Percentiles rank a stretch among this genome's conserved stretches.
These are phyloP conservation scores for Scutellaria baicalensis DNA, from an alignment of 257 asterid genomes.

Conservation along the genomic window DNA sequence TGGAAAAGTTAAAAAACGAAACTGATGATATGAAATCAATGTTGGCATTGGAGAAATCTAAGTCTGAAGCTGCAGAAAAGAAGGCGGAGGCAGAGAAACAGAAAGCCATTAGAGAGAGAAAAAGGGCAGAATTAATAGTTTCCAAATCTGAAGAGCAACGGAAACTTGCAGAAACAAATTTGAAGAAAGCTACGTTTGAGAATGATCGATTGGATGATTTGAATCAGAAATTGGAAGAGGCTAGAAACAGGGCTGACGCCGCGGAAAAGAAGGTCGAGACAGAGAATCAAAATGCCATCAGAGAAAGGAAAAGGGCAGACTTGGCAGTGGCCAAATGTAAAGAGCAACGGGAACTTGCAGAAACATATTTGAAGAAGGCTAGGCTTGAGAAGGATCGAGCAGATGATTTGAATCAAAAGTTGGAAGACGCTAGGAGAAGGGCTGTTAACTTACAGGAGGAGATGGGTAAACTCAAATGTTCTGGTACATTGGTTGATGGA, in stretches of 20 bases:
- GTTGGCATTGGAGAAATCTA: slow-evolving; percentile 38
- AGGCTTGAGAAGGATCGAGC: slow-evolving; percentile 53
- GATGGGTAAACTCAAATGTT: slow-evolving; percentile 19
- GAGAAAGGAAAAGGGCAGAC: slow-evolving; percentile 62
- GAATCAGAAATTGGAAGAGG: slow-evolving; percentile 49
- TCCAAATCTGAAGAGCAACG: slow-evolving; percentile 42
- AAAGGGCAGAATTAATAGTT: slow-evolving; percentile 46
- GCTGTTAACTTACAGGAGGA: slow-evolving; percentile 43
- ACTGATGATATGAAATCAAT: slow-evolving; percentile 38
- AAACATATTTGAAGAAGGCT: slow-evolving; percentile 48
- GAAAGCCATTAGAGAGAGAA: slow-evolving; percentile 41
- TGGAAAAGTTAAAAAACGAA: slow-evolving; percentile 45
- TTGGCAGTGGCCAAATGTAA: slow-evolving; percentile 40
- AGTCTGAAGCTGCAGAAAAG: slow-evolving; percentile 44
- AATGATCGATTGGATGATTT: slow-evolving; percentile 46
- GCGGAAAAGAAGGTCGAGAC: slow-evolving; percentile 43
- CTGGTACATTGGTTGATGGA: slow-evolving; percentile 21
- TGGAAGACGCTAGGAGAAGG: slow-evolving; percentile 44
- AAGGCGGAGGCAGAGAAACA: slow-evolving; percentile 50
- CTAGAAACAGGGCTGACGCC: slow-evolving; percentile 36
- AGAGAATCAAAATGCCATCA: slow-evolving; percentile 43
- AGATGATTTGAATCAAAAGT: slow-evolving; percentile 40
- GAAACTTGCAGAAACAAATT: slow-evolving; percentile 40
- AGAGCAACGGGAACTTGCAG: slow-evolving; percentile 43
- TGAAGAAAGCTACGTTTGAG: slow-evolving; percentile 53